A percentile compares a stretch with the other conserved stretches of the same genome.
Evolutionary conservation across 2,329 filamentous ascomycete species (phyloP).

Genomic region (Tolypocladium nubicola): DNA sequence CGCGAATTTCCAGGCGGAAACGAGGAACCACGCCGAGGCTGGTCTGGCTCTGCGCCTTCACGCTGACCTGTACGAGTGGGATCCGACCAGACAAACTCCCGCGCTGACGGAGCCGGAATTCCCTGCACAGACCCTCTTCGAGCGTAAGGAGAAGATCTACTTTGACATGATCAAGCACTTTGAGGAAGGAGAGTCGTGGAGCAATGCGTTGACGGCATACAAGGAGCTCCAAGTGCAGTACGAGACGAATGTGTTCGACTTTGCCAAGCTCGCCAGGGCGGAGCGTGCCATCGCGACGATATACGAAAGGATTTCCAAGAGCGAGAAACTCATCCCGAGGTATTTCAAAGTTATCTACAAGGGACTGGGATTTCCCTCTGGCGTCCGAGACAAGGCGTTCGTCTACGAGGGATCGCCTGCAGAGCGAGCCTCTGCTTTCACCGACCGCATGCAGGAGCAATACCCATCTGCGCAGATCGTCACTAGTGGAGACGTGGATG

Average conservation of each 20-base stretch:
- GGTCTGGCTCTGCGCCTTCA: constrained; percentile 83
- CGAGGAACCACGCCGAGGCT: constrained; percentile 75
- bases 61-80: constrained; percentile 89
- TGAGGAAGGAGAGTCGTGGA: constrained; percentile 91
- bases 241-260: constrained; percentile 81
- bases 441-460: constrained; percentile 84
- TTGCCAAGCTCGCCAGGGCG: constrained; percentile 78
- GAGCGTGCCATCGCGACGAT: constrained; percentile 87
- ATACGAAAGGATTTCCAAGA: constrained; percentile 78
- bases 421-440: constrained; percentile 72
- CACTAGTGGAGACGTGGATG: constrained; percentile 56
- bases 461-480: constrained; percentile 79
- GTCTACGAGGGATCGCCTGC: constrained; percentile 75
- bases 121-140: constrained; percentile 76
- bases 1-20: constrained; percentile 62
- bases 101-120: constrained; percentile 65
- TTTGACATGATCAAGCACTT: constrained; percentile 93
- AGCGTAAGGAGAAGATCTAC: constrained; percentile 84
- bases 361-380: constrained; percentile 76
- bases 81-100: constrained; percentile 55
- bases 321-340: constrained; percentile 65
- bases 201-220: constrained; percentile 77
- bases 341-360: constrained; percentile 90
- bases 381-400: constrained; percentile 79
- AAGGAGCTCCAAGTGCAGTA: constrained; percentile 88